Base-by-base conservation (phyloP, 2,329 filamentous ascomycete species). In the Cladosporium oxysporum region DNA sequence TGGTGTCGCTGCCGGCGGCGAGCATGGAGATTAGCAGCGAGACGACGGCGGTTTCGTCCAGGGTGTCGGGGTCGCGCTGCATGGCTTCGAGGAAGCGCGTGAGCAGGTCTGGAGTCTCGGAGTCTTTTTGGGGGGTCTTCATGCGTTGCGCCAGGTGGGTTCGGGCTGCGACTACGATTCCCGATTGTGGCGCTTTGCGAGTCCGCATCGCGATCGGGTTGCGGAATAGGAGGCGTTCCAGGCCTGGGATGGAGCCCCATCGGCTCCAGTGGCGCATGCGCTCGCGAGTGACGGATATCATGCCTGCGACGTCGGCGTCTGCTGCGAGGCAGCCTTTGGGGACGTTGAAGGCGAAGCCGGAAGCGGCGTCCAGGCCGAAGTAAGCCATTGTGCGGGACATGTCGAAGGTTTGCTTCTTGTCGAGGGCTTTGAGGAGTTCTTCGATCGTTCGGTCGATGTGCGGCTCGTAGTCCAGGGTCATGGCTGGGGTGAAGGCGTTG, bases 11-110 rank as follows among this genome's bases (percentile, higher is more conserved):
- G 14, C 37, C 58, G 8, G 37, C 58, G 18, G 41, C 41, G 41
- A 61, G 50, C 28, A 35, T 50, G 41, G 58, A 61, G 41, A 61
- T 61, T 7, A 61, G n/a, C 11, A 61, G 16, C 12, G 29, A 33
- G 44, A 50, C 14, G 2, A 61, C 29, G 14, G 41, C 18, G 8
- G 26, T 21, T 11, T 61, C 37, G 28, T 61, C n/a, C 2, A 61
- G 28, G 2, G 33, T 37, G 10, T 61, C 58, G 1, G 58, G 58
- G 18, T 37, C 14, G 11, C 33, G 16, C 2, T 50, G 18, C 41
- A 49, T 50, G 28, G 58, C 58, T 61, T 61, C 58, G 28, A 61
- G 58, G 58, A 61, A 61, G 18, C 33, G 29, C 1, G 58, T 59
- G 8, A 59, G 57, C 26, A 59, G 28, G 33, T 59, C 57, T 29